These are phyloP conservation scores for Populus hybrid DNA, from an alignment of 441 rosid genomes.

Conservation along the genomic window DNA sequence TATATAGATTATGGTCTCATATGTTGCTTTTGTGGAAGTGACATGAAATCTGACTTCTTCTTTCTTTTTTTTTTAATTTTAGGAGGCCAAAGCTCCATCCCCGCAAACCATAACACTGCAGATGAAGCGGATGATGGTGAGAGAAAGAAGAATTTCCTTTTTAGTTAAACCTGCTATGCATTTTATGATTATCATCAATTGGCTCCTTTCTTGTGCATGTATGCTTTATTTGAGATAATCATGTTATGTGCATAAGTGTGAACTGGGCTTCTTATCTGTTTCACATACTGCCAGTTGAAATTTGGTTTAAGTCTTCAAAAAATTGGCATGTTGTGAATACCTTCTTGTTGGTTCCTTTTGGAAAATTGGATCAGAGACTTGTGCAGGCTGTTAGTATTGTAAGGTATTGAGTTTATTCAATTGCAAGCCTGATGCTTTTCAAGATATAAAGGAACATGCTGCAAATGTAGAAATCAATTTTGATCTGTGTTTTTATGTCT, in stretches of 20 bases:
- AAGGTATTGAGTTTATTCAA: background rate
- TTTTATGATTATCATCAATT: background rate
- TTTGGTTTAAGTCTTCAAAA: background rate
- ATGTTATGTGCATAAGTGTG: background rate
- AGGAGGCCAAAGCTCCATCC: constrained; percentile 54
- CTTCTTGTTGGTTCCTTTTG: background rate
- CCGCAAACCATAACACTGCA: constrained; percentile 38
- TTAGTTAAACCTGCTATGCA: constrained; percentile 2
- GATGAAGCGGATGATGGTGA: constrained; percentile 69
- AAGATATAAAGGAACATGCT: background rate
- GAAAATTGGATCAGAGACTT: background rate
- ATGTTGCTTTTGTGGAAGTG: constrained; percentile 9
- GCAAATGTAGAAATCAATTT: background rate
- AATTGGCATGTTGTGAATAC: background rate
- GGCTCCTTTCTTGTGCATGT: background rate
- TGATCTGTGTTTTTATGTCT: background rate
- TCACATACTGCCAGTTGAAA: background rate
- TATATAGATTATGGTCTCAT: background rate
- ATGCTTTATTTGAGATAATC: background rate
- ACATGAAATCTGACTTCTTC: constrained; percentile 11
- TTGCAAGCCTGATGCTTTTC: background rate
- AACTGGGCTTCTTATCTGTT: background rate
- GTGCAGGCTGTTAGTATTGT: background rate
- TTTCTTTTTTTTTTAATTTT: constrained; percentile 16
- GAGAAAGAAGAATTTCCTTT: constrained; percentile 17